Conservation (phyloP, 306 rosid species). For the Ochetophila trinervis region DNA sequence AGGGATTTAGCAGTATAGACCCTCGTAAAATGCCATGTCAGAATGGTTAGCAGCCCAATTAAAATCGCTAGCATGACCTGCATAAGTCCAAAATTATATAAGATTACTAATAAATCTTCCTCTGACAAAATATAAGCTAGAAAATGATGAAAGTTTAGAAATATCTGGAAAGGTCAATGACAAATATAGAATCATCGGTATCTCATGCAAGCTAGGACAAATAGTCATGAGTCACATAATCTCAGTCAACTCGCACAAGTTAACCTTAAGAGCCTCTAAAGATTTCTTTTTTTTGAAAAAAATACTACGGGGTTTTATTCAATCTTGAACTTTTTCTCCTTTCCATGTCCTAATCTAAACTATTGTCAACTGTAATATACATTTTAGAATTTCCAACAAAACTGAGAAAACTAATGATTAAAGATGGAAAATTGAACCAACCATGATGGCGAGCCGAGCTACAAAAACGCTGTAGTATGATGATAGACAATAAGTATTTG, state of each 20-base stretch:
- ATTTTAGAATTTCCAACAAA: not conserved
- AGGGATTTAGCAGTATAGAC: conserved; percentile 80
- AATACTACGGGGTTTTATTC: not conserved
- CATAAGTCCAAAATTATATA: conserved; percentile 14
- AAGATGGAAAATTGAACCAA: conserved; percentile 28
- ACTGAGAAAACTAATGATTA: not conserved
- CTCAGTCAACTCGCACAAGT: not conserved
- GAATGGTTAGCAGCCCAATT: conserved; percentile 84
- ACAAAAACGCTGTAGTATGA: conserved; percentile 96
- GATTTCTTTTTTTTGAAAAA: not conserved
- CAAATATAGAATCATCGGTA: too few species aligned
- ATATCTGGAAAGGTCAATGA: too few species aligned
- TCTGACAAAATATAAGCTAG: too few species aligned
- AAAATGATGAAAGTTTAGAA: too few species aligned
- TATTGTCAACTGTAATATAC: not conserved
- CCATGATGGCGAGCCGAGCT: conserved; percentile 97
- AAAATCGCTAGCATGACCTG: conserved; percentile 96
- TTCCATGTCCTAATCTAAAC: not conserved
- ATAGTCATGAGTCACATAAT: not conserved
- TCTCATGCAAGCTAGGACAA: too few species aligned
- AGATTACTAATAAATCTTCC: not conserved
- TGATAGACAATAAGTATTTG: conserved; percentile 65
- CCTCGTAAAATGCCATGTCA: conserved; percentile 98
- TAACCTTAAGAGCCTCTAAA: not conserved
- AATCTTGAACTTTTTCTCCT: not conserved